Evolutionary conservation across 83 land plant species (phyloP).

Genomic region (Diphasiastrum complanatum): DNA sequence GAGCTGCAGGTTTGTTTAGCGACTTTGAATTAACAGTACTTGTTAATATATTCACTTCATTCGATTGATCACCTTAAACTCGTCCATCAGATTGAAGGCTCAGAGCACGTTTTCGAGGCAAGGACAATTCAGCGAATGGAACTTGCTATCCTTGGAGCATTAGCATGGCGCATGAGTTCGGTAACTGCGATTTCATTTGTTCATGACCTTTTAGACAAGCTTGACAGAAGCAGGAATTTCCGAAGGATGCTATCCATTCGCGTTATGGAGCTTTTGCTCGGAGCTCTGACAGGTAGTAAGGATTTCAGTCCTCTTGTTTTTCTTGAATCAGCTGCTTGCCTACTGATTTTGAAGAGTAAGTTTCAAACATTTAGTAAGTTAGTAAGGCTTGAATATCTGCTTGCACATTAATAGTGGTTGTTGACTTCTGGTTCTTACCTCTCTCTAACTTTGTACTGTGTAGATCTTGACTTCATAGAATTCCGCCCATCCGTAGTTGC

Average conservation of each 20-base stretch:
- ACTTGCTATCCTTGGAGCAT: neutral
- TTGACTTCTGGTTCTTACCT: too few species aligned
- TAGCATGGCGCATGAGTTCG: slow-evolving; percentile 7
- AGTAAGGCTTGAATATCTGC: neutral
- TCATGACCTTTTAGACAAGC: neutral
- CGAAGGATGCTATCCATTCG: neutral
- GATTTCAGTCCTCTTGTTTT: too few species aligned
- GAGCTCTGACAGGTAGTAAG: neutral
- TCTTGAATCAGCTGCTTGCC: too few species aligned
- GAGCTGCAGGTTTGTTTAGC: too few species aligned
- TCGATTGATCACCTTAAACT: too few species aligned
- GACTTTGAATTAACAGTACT: too few species aligned
- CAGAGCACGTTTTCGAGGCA: slow-evolving; percentile 8
- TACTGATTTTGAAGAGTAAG: too few species aligned
- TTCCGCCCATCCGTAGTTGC: slow-evolving; percentile 3
- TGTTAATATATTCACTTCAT: too few species aligned
- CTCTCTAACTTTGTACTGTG: too few species aligned
- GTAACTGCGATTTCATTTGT: slow-evolving; percentile 4
- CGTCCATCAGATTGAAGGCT: slow-evolving; percentile 19
- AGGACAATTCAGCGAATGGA: slow-evolving; percentile 15
- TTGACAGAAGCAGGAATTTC: neutral
- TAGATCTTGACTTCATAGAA: slow-evolving; percentile 3
- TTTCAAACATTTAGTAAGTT: neutral
- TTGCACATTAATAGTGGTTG: neutral
- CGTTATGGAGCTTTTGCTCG: neutral